These are phyloP conservation scores for Heterobasidion irregulare DNA, from an alignment of 1,284 basidiomycete genomes.

Conservation along the genomic window DNA sequence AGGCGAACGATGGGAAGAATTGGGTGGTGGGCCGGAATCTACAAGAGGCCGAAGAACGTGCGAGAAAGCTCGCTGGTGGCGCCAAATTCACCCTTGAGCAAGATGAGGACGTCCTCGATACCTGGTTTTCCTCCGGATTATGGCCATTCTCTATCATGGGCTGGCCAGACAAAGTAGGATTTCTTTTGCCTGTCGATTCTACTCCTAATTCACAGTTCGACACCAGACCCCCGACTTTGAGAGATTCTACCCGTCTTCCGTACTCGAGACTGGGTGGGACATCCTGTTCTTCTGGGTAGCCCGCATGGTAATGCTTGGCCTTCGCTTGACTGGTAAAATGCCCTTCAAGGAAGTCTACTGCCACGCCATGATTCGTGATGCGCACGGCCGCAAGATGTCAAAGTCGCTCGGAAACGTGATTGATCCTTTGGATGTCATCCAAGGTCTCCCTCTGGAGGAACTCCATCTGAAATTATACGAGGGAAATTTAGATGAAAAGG, in stretches of 20 bases:
- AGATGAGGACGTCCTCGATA: slow-evolving; percentile 97
- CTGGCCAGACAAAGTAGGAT: slow-evolving; percentile 81
- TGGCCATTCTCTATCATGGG: slow-evolving; percentile 99
- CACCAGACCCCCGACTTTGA: slow-evolving; percentile 47
- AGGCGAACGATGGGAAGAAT: slow-evolving; percentile 65
- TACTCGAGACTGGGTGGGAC: slow-evolving; percentile 99
- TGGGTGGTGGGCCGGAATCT: slow-evolving; percentile 89
- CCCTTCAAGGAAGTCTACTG: slow-evolving; percentile 98
- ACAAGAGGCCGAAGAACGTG: slow-evolving; percentile 79
- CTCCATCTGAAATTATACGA: slow-evolving; percentile 84
- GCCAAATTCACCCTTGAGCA: slow-evolving; percentile 78
- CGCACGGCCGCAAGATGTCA: slow-evolving; percentile 98
- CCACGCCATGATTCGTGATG: slow-evolving; percentile 98
- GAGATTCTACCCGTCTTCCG: slow-evolving; percentile 81
- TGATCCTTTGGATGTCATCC: slow-evolving; percentile 95
- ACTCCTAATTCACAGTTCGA: not conserved
- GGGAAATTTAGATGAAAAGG: slow-evolving; percentile 93
- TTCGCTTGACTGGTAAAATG: slow-evolving; percentile 84
- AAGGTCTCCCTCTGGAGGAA: slow-evolving; percentile 77
- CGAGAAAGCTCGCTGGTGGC: slow-evolving; percentile 65
- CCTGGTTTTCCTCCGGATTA: slow-evolving; percentile 97
- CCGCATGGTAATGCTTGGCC: slow-evolving; percentile 93
- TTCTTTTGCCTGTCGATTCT: not conserved
- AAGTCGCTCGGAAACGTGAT: slow-evolving; percentile 99
- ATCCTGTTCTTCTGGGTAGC: slow-evolving; percentile 99